phyloP scores from a whole-genome alignment of 83 land plant genomes.

The Thuja plicata region DNA sequence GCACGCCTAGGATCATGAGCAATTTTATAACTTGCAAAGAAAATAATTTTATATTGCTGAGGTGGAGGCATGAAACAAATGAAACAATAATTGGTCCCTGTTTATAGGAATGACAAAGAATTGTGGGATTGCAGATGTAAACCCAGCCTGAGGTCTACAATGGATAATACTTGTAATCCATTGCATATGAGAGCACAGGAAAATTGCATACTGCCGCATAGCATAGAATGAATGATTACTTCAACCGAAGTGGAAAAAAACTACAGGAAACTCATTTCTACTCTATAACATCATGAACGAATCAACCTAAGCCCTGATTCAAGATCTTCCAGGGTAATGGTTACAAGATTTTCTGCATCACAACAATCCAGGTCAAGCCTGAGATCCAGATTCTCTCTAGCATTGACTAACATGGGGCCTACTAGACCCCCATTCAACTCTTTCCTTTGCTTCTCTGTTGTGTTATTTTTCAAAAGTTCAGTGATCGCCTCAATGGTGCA shows the following conservation, averaged over 20 bases:
- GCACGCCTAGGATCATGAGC: not conserved
- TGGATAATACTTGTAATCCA: not conserved
- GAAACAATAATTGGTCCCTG: not conserved
- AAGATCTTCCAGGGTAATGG: conserved; percentile 83
- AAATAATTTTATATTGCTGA: not conserved
- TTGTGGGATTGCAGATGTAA: not conserved
- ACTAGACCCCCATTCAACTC: conserved; percentile 90
- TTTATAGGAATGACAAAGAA: not conserved
- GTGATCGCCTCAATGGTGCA: conserved; percentile 67
- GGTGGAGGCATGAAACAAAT: not conserved
- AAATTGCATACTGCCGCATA: not conserved
- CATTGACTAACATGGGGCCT: conserved; percentile 81
- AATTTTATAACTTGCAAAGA: not conserved
- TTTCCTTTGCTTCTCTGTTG: conserved; percentile 68
- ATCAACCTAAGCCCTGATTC: conserved; percentile 56
- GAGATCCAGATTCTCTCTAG: conserved; percentile 77
- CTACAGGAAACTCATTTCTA: not conserved
- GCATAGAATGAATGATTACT: not conserved
- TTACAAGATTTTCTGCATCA: conserved; percentile 59
- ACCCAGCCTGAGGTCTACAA: not conserved
- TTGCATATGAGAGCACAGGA: not conserved
- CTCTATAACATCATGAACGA: conserved; percentile 1
- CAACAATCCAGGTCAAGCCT: conserved; percentile 77
- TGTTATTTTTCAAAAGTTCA: conserved; percentile 49
- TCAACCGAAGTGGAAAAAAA: not conserved